Conservation (phyloP, 2,329 filamentous ascomycete genomes). For the Lojkania enalia region DNA sequence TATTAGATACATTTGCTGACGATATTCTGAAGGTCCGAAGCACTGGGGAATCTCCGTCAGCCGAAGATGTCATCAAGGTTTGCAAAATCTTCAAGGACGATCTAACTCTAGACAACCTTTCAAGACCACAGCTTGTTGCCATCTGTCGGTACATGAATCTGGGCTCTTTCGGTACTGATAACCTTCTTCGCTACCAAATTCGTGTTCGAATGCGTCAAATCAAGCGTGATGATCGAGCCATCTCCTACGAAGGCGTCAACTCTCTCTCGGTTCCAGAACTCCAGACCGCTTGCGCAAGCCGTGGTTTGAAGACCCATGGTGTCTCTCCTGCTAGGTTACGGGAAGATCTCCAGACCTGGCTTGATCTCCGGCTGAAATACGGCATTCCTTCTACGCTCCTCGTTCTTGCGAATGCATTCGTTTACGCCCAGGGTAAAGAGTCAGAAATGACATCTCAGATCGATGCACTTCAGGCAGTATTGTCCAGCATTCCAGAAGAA, state of each 20-base stretch:
- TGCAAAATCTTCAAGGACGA: conserved; percentile 99
- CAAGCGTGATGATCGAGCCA: conserved; percentile 95
- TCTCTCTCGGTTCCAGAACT: conserved; percentile 91
- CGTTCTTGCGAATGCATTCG: conserved; percentile 95
- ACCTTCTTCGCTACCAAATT: conserved; percentile 96
- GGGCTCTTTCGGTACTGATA: conserved; percentile 94
- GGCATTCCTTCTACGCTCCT: conserved; percentile 95
- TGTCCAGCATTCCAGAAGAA: conserved; percentile 95
- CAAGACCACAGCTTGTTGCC: conserved; percentile 89
- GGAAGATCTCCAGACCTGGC: conserved; percentile 89
- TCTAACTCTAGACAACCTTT: conserved; percentile 94
- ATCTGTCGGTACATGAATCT: conserved; percentile 99
- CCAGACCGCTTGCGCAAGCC: conserved; percentile 87
- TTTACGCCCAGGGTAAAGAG: conserved; percentile 88
- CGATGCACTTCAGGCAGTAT: conserved; percentile 86
- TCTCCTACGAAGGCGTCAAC: conserved; percentile 90
- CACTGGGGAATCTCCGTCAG: conserved; percentile 86
- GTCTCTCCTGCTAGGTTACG: conserved; percentile 86
- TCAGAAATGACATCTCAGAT: conserved; percentile 85
- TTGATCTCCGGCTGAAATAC: conserved; percentile 89
- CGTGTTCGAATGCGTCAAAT: conserved; percentile 98
- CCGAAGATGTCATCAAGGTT: conserved; percentile 93
- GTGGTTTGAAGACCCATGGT: conserved; percentile 89
- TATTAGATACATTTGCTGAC: conserved; percentile 14
- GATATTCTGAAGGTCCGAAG: conserved; percentile 57